Evolutionary conservation across 1,284 basidiomycete species (phyloP), one percentile per base, ranked within the genome.

Genomic region (Moesziomyces globuligerus): DNA sequence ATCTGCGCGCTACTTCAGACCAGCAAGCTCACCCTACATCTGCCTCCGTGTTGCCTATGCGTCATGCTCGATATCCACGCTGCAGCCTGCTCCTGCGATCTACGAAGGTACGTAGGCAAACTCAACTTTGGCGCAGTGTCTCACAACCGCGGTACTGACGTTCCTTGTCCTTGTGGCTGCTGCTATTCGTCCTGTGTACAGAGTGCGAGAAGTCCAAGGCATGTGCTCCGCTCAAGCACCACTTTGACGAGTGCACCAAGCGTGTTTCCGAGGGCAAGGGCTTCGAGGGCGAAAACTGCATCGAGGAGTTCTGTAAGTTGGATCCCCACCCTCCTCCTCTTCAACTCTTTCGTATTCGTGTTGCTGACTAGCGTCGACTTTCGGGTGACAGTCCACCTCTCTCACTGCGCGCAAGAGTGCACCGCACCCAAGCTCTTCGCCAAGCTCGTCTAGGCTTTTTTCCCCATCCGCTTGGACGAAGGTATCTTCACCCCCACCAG

Each of bases 171-270:
- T n/a, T n/a, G n/a, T n/a, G n/a, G n/a, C n/a, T n/a, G 11, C 10
- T n/a, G 18, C 42, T 29, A 18, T 47, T 36, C 17, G 10, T 40
- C 38, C 18, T 9, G n/a, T n/a, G n/a, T n/a, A 54, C 61, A 78
- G 77, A 61, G n/a, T 82, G 80, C 71, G 75, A 81, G 54, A 77
- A 79, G 60, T 81, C 80, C 26, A 70, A 80, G 38, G 55, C 64
- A 21, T 82, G 80, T 56, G 72, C 72, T 40, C 54, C 73, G 15
- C 65, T 72, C 44, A 79, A 77, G 74, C 78, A 80, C 66, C 80
- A 82, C 77, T 82, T 82, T 49, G 77, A 81, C 42, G 78, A 81
- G 46, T 82, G 80, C 75, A 51, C 75, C 59, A 72, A 76, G 68
- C 76, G 80, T 15, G 79, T 82, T 25, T 61, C 68, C 20, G 73